Percentiles rank a stretch among this genome's conserved stretches.
These are phyloP conservation scores for Ophiostoma sp. DNA, from an alignment of 2,329 filamentous ascomycete species.

Conservation along the genomic window DNA sequence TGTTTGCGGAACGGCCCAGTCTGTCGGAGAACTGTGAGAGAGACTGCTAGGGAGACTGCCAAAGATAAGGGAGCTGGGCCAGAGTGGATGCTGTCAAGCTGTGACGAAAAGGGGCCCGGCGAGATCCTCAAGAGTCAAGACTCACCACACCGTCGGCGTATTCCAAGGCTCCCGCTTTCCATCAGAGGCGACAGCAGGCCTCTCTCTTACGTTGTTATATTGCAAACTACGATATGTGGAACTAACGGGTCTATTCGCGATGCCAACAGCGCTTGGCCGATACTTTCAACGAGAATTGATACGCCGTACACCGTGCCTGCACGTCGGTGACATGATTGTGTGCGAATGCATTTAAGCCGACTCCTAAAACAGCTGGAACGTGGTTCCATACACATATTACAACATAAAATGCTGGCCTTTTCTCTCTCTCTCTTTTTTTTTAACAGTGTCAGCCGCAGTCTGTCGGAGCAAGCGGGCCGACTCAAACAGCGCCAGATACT, in stretches of 20 bases:
- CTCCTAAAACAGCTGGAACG: neutral
- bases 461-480: slow-evolving; percentile 25
- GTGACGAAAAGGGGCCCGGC: neutral
- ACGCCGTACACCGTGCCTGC: neutral
- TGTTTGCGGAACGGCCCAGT: neutral
- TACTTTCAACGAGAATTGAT: slow-evolving; percentile 15
- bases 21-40: neutral
- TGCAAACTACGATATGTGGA: neutral
- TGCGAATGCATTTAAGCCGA: too few relatives aligned
- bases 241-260: neutral
- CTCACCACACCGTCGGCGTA: neutral
- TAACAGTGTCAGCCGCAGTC: neutral
- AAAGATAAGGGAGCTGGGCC: neutral
- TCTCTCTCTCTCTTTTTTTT: neutral
- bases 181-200: neutral
- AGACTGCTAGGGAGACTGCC: neutral
- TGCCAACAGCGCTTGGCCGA: neutral
- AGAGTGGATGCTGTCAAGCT: neutral
- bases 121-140: neutral
- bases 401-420: neutral
- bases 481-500: neutral
- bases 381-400: neutral
- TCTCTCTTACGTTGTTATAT: neutral
- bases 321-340: neutral
- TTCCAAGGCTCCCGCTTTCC: neutral